Evolutionary conservation across 345 rosid species (phyloP), one percentile per base, ranked within the genome.

Genomic region (Streptanthus diversifolius): DNA sequence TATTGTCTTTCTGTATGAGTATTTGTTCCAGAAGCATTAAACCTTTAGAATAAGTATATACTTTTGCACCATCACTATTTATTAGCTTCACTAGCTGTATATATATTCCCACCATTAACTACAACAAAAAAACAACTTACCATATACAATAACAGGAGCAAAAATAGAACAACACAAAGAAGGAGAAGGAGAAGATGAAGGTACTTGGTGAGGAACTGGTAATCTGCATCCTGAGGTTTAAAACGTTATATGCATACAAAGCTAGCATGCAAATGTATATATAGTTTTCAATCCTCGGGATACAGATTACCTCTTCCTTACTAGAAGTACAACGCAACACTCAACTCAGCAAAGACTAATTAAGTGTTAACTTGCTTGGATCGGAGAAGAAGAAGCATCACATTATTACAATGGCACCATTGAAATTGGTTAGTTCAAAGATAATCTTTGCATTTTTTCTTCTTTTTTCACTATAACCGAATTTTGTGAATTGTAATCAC

Each of bases 201-300:
- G 12, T 52, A 32, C 30, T 54, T 69, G 65, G 21, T 62, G 68
- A 74, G 2, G 73, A 74, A 74, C 22, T 35, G 63, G 64, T 75
- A 75, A 75, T 75, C 79, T 75, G 79, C 79, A 75, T 75, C 79
- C 74, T 68, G 80, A 76, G 75, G 80, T 76, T 76, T 76, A 76
- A 63, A 63, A 21, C 37, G 57, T 19, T 5, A 27, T 47, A 5
- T 15, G 48, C 63, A 49, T 13, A 35, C 33, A 19, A 47, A 18
- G n/a, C n/a, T n/a, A n/a, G 10, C 41, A 48, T 74, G 61, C n/a
- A 17, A 18, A 15, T 41, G 32, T 24, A 7, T 30, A 2, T 24
- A n/a, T 15, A 15, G 69, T 7, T 63, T 68, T n/a, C 54, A 68
- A 69, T 69, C 74, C 74, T 75, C 79, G 74, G 79, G 79, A 60